Conservation (phyloP, 441 rosid species). For the Gossypium aridum region DNA sequence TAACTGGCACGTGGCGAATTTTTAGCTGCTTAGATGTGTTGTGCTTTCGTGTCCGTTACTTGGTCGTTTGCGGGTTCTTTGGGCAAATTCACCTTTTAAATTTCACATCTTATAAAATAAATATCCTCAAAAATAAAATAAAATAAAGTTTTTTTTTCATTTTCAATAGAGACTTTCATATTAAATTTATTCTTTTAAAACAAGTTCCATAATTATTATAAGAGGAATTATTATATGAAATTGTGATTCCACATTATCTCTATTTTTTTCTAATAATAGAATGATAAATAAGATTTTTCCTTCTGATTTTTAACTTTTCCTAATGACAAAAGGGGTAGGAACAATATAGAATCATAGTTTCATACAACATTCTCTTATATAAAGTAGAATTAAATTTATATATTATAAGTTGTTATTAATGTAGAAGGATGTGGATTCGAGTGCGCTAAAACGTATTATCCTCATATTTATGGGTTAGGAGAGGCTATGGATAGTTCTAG, state of each 20-base stretch:
- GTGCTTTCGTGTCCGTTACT: not conserved
- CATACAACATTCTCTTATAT: no score
- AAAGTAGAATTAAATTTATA: no score
- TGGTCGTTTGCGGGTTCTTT: not conserved
- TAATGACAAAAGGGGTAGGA: no score
- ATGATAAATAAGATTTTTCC: no score
- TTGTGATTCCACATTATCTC: no score
- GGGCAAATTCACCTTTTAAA: not conserved
- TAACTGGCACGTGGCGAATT: not conserved
- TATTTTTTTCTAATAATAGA: no score
- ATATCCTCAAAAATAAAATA: not conserved
- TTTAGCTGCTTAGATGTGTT: not conserved
- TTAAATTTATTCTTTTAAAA: no score
- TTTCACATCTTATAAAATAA: not conserved
- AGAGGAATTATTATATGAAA: no score
- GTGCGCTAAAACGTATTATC: not conserved
- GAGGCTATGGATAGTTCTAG: not conserved
- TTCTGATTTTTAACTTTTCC: no score
- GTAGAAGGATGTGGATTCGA: not conserved
- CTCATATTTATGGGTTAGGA: not conserved
- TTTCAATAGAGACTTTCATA: not conserved
- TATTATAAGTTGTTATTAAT: no score
- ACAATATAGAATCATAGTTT: no score
- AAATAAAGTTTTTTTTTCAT: no score
- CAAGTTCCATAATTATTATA: not conserved